Conservation (phyloP, 208 protist genomes). For the Acanthamoeba culbertsoni region DNA sequence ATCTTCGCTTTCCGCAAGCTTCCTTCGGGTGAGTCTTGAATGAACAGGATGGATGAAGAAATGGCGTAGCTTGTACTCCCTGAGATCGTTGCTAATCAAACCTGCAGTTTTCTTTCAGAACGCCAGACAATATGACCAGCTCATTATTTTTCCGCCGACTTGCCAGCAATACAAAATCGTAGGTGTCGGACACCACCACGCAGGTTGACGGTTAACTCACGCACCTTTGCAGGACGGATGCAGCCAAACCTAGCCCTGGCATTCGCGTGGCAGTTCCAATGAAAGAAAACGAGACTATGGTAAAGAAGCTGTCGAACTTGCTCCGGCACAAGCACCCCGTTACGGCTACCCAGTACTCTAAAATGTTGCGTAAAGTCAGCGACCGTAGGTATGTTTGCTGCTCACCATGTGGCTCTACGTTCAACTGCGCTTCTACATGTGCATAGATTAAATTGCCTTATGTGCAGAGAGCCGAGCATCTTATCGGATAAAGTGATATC, state of each 20-base stretch:
- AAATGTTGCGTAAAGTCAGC: background rate
- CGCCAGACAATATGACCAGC: too few species aligned
- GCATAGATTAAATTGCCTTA: background rate
- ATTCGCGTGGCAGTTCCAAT: background rate
- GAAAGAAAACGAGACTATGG: background rate
- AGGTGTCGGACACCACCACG: background rate
- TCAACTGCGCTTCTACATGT: background rate
- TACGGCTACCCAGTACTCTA: background rate
- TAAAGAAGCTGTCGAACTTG: background rate
- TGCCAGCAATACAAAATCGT: too few species aligned
- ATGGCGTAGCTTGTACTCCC: too few species aligned
- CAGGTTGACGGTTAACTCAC: background rate
- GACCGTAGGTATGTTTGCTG: background rate
- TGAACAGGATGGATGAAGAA: too few species aligned
- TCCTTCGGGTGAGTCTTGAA: too few species aligned
- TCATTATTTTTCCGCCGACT: too few species aligned
- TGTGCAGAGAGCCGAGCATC: background rate
- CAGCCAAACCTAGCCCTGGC: background rate
- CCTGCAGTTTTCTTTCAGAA: too few species aligned
- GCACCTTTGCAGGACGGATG: background rate
- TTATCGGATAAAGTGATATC: background rate
- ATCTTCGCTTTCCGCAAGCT: too few species aligned
- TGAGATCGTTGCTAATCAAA: too few species aligned
- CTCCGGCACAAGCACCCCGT: background rate
- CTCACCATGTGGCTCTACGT: background rate